Evolutionary conservation across 805 yeast species (phyloP).

Genomic region (Starmera dryadoides): DNA sequence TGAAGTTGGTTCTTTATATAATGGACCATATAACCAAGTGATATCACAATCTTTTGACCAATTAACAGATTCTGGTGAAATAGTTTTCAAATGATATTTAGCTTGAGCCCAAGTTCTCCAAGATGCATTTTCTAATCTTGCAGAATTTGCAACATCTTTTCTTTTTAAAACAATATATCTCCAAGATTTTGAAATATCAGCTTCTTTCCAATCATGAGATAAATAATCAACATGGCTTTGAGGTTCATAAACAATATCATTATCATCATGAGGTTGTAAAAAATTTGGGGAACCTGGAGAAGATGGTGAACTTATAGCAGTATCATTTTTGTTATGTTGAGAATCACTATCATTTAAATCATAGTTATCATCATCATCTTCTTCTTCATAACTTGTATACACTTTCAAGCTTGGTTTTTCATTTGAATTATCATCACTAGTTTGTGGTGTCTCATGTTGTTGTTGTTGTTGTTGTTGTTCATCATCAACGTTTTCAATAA

Average conservation of each 20-base stretch:
- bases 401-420: slow-evolving; percentile 1
- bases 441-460: slow-evolving; percentile 7
- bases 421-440: neutral
- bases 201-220: slow-evolving; percentile 93
- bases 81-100: slow-evolving; percentile 67
- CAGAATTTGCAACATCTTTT: slow-evolving; percentile 78
- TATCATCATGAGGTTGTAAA: slow-evolving; percentile 62
- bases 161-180: slow-evolving; percentile 79
- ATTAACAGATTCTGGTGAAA: slow-evolving; percentile 84
- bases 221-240: slow-evolving; percentile 89
- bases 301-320: slow-evolving; percentile 24
- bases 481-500: slow-evolving; percentile 17
- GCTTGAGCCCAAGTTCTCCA: slow-evolving; percentile 99
- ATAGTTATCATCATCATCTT: slow-evolving; percentile 8
- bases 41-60: slow-evolving; percentile 98
- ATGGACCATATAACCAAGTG: slow-evolving; percentile 96
- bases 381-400: slow-evolving; percentile 12
- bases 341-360: slow-evolving; percentile 47
- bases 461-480: slow-evolving; percentile 6
- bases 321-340: slow-evolving; percentile 4
- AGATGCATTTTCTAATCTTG: slow-evolving; percentile 79
- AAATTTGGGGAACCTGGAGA: slow-evolving; percentile 22
- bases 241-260: slow-evolving; percentile 73
- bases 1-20: slow-evolving; percentile 15
- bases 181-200: slow-evolving; percentile 93